Evolutionary conservation across 140 eudicot species (phyloP).

Genomic region (Stevia rebaudiana): DNA sequence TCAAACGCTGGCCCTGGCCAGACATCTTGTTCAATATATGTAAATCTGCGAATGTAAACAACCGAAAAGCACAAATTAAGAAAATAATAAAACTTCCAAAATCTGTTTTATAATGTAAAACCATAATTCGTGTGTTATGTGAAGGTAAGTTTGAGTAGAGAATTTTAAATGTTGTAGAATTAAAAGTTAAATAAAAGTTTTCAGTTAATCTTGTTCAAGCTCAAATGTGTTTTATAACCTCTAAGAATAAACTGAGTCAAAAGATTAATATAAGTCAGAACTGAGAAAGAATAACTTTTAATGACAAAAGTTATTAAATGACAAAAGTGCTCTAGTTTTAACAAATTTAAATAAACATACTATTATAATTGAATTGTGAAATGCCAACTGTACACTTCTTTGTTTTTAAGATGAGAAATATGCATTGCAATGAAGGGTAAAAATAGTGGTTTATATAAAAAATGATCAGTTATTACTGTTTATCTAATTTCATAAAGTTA

Average conservation of each 20-base stretch:
- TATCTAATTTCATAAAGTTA: neutral
- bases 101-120: neutral
- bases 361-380: neutral
- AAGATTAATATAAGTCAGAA: no score
- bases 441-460: neutral
- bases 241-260: neutral
- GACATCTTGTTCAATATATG: conserved; percentile 52
- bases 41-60: conserved; percentile 30
- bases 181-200: neutral
- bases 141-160: neutral
- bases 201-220: neutral
- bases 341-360: neutral
- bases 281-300: no score
- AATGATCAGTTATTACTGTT: neutral
- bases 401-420: neutral
- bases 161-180: no score
- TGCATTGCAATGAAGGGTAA: neutral
- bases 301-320: no score
- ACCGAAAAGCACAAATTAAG: neutral
- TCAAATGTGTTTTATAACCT: neutral
- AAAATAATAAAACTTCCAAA: conserved; percentile 7
- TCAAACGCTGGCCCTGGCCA: conserved; percentile 83
- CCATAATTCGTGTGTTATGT: neutral
- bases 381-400: neutral
- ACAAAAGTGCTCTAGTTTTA: neutral